phyloP scores from a whole-genome alignment of 345 rosid species.

The Isatis tinctoria region DNA sequence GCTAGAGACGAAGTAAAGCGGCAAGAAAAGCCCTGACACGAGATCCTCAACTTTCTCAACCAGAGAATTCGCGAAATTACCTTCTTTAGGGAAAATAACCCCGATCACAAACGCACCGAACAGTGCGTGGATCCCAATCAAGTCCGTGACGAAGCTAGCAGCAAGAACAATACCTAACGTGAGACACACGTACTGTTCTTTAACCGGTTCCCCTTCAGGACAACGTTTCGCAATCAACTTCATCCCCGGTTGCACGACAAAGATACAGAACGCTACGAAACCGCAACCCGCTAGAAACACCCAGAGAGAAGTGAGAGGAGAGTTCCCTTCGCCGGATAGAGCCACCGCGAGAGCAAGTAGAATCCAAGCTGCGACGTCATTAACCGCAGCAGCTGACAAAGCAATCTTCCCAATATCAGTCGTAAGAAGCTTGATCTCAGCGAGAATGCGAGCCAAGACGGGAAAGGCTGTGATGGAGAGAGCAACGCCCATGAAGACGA shows the following conservation, averaged over 20 bases:
- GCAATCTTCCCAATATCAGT: constrained; percentile 46
- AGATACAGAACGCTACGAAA: constrained; percentile 38
- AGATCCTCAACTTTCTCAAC: constrained; percentile 53
- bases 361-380: constrained; percentile 50
- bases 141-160: constrained; percentile 48
- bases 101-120: constrained; percentile 58
- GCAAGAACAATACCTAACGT: constrained; percentile 46
- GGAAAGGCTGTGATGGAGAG: constrained; percentile 53
- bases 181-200: constrained; percentile 43
- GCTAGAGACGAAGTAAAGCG: constrained; percentile 54
- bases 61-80: constrained; percentile 36
- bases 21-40: constrained; percentile 47
- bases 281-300: constrained; percentile 43
- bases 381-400: constrained; percentile 49
- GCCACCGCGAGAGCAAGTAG: constrained; percentile 45
- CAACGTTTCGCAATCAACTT: constrained; percentile 31
- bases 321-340: constrained; percentile 34
- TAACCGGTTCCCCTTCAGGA: constrained; percentile 32
- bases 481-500: constrained; percentile 47
- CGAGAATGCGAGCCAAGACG: constrained; percentile 46
- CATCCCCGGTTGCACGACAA: constrained; percentile 21
- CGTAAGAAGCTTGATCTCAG: constrained; percentile 49
- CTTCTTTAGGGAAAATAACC: constrained; percentile 47
- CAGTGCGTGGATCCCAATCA: constrained; percentile 52
- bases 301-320: constrained; percentile 43